Base-by-base conservation (phyloP, 2,329 filamentous ascomycete species). In the Magnaporthiopsis poae region DNA sequence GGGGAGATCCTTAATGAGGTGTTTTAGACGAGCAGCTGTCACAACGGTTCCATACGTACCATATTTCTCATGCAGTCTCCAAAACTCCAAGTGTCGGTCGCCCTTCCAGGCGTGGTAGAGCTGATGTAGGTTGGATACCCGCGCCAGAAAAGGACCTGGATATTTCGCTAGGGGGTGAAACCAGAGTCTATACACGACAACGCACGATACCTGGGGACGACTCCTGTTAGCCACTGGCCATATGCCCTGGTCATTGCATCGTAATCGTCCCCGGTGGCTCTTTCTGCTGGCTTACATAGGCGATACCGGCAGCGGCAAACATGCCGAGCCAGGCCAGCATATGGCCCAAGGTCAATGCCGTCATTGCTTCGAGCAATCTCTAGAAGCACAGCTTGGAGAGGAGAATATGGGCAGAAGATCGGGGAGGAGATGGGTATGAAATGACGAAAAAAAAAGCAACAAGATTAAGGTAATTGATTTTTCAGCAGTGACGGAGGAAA, bases 101-200 rank as follows among this genome's bases (percentile, higher is more conserved):
- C 90, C 90, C 72, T 86, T 88, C 77, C 87, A 90, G 63, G 89
- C 89, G 71, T 92, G 87, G 75, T 90, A 93, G 36, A 89, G 83
- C 74, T 88, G 85, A 71, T 88, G 84, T 69, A 79, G 84, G 71
- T 87, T 82, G n/a, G 86, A 87, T 70, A 89, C 75, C 72, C 85
- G 88, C 67, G 85, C 86, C 60, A 88, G 73, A 63, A 88, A 77
- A 0, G 88, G 88, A 1, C 87, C 88, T 1, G 87, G 88, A 69
- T 88, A 88, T 67, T 83, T 85, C 25, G 86, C 82, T 12, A 90
- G 76, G 3, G 87, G 87, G 71, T 90, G 87, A 74, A 89, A 84
- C 73, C 81, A 86, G 67, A 88, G 70, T 66, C 85, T 80, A 72
- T 89, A 88, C 61, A 85, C 70, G 64, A 81, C 73, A 36, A 86